A percentile compares a stretch with the other conserved stretches of the same genome.
These are phyloP conservation scores for Vaccinium vitisidaea DNA, from an alignment of 148 eudicot genomes.

Conservation along the genomic window DNA sequence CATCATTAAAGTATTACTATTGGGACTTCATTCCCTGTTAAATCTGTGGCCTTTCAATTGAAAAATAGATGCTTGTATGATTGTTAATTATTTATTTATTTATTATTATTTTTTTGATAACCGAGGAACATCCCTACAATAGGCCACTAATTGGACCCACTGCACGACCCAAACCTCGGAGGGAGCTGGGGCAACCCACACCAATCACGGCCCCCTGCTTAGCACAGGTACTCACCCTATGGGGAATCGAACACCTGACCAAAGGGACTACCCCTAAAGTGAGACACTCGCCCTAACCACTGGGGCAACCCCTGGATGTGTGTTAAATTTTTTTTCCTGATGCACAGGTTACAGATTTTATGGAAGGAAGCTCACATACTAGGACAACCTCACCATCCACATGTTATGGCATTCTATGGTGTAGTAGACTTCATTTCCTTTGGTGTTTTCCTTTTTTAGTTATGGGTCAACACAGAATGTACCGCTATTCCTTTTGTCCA, in stretches of 20 bases:
- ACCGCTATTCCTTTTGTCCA: neutral
- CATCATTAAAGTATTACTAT: neutral
- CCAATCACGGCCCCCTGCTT: too few relatives aligned
- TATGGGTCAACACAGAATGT: neutral
- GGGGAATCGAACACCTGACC: too few relatives aligned
- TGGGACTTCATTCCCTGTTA: neutral
- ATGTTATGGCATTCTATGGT: constrained; percentile 44
- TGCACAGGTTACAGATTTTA: constrained; percentile 36
- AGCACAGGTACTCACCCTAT: too few relatives aligned
- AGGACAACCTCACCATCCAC: constrained; percentile 44
- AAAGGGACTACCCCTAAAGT: too few relatives aligned
- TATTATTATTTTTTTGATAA: too few relatives aligned
- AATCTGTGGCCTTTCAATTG: neutral
- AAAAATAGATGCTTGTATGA: neutral
- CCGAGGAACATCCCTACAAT: too few relatives aligned
- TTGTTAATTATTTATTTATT: too few relatives aligned
- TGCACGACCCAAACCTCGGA: too few relatives aligned
- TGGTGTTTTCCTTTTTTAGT: neutral
- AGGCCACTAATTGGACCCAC: too few relatives aligned
- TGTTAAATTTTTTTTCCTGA: neutral
- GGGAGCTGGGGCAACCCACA: too few relatives aligned
- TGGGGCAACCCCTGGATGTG: too few relatives aligned
- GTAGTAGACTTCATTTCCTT: constrained; percentile 18
- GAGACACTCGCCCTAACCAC: too few relatives aligned
- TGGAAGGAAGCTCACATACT: constrained; percentile 54